A percentile compares a stretch with the other conserved stretches of the same genome.
Evolutionary conservation across 352 stramenopile genomes (phyloP).

Genomic region (Halophytophthora polymorphica): DNA sequence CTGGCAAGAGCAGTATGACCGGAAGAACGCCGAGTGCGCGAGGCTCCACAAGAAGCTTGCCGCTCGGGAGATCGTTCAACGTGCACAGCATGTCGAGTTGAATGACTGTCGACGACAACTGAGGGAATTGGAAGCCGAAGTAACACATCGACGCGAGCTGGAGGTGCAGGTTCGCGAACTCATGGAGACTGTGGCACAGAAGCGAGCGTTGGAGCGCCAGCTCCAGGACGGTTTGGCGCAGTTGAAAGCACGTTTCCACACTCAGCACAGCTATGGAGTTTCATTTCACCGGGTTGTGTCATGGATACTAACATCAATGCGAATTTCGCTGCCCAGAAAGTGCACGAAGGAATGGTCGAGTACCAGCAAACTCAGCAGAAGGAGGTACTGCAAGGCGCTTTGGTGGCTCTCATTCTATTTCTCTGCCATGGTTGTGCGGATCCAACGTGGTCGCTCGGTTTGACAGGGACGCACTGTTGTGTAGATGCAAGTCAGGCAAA

Average conservation of each 20-base stretch:
- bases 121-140: slow-evolving; percentile 31
- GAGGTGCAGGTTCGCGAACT: slow-evolving; percentile 43
- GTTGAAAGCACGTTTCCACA: slow-evolving; percentile 25
- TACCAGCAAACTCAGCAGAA: slow-evolving; percentile 45
- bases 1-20: slow-evolving; percentile 52
- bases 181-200: slow-evolving; percentile 24
- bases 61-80: slow-evolving; percentile 49
- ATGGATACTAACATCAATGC: too few relatives aligned
- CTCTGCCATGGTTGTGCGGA: background rate
- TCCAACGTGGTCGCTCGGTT: background rate
- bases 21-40: slow-evolving; percentile 36
- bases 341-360: slow-evolving; percentile 39
- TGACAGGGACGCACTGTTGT: background rate
- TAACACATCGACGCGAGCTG: slow-evolving; percentile 30
- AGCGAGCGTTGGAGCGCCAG: slow-evolving; percentile 26
- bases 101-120: slow-evolving; percentile 41
- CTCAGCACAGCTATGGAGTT: background rate
- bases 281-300: too few relatives aligned
- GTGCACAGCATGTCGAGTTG: slow-evolving; percentile 49
- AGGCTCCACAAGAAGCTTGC: slow-evolving; percentile 57
- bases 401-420: background rate
- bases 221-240: slow-evolving; percentile 30
- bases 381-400: slow-evolving; percentile 17
- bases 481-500: slow-evolving; percentile 46
- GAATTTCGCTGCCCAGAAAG: slow-evolving; percentile 21